Base-by-base conservation (phyloP, 352 stramenopile species). In the Phytophthora aleatoria region DNA sequence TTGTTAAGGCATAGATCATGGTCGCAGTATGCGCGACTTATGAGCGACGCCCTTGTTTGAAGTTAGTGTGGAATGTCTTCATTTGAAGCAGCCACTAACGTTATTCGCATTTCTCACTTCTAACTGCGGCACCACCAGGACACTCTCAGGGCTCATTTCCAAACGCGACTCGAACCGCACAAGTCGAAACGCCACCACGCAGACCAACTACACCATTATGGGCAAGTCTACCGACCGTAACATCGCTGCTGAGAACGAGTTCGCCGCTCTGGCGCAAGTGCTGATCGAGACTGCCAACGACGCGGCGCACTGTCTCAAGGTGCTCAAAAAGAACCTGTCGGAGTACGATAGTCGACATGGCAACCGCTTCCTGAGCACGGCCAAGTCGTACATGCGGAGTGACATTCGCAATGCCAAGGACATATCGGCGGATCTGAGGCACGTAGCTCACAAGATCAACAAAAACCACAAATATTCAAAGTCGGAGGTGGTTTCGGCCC, bases 381-480 rank as follows among this genome's bases (percentile, higher is more conserved):
- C 65, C 47, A 66, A 65, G 36, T 69, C 53, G 31, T 69, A 50
- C 30, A 50, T 73, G 59, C 53, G 54, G 26, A 64, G 27, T 36
- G 65, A 73, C 49, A 65, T 73, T 10, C 59, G 60, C 20, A 61
- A 56, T 12, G 65, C 53, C 27, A 73, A 73, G 31, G 60, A 73
- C 49, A 50, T 54, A 15, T 52, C 65, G 15, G n/a, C 28, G 12
- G 60, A 69, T 7, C 43, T 73, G n/a, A 69, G 51, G 53, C 44
- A 56, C 7, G 60, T 66, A 24, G 49, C 65, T 4, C 59, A 69
- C 24, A 49, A 61, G 30, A 65, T 73, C 35, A 13, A 39, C 4
- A 61, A 53, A 28, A 73, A 36, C 24, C 48, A 65, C 41, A 57
- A 62, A 7, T 30, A 20, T 5, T 66, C 59, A 28, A 64, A 69